phyloP scores from a whole-genome alignment of 2,329 filamentous ascomycete genomes.

The Malbranchea zuffiana region DNA sequence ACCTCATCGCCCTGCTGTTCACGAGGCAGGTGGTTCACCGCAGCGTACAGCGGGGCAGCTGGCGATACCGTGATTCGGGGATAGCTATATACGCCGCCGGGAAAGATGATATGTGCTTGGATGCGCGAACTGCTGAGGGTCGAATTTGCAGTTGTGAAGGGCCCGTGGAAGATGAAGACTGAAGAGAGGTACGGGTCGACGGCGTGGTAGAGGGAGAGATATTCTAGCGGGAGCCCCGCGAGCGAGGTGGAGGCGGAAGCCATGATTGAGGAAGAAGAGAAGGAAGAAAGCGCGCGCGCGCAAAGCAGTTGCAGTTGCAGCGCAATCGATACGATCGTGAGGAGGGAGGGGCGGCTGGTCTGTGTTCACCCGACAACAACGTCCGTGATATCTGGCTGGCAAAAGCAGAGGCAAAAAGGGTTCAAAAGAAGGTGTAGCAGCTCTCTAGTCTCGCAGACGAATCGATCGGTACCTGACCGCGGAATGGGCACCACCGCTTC shows the following conservation, averaged over 20 bases:
- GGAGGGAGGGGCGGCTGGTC: too few species aligned
- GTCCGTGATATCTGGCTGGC: too few species aligned
- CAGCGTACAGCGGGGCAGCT: slow-evolving; percentile 79
- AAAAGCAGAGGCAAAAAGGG: too few species aligned
- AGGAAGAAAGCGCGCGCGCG: too few species aligned
- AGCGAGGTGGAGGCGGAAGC: slow-evolving; percentile 70
- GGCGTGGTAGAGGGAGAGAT: slow-evolving; percentile 79
- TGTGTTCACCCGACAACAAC: too few species aligned
- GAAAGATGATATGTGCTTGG: slow-evolving; percentile 83
- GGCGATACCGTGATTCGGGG: slow-evolving; percentile 86
- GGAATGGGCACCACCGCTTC: too few species aligned
- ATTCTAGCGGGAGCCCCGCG: slow-evolving; percentile 63
- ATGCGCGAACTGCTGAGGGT: slow-evolving; percentile 84
- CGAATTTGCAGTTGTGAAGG: slow-evolving; percentile 79
- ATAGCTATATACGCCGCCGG: slow-evolving; percentile 81
- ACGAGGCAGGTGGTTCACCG: slow-evolving; percentile 78
- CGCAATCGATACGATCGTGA: too few species aligned
- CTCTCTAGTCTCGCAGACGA: too few species aligned
- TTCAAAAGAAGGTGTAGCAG: too few species aligned
- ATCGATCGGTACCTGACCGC: too few species aligned
- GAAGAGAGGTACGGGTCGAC: slow-evolving; percentile 71
- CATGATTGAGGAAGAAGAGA: slow-evolving; percentile 45
- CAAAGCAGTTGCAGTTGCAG: too few species aligned
- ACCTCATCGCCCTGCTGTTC: slow-evolving; percentile 94
- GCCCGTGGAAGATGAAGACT: slow-evolving; percentile 82